phyloP scores from a whole-genome alignment of 176 grass and related monocot species.

The Paspalum vaginatum region DNA sequence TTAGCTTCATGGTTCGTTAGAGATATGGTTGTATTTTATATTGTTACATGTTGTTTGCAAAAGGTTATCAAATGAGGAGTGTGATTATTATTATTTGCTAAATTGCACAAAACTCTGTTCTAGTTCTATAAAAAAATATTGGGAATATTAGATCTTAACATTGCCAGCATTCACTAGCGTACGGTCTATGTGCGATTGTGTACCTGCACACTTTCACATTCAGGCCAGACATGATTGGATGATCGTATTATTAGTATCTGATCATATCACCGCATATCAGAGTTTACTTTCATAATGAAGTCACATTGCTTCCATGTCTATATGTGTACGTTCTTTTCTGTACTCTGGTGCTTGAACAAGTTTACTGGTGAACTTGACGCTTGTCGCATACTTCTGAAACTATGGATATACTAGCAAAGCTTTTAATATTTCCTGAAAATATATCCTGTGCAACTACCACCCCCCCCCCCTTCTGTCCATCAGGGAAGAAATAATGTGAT shows the following conservation, averaged over 20 bases:
- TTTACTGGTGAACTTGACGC: neutral
- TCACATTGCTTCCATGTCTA: neutral
- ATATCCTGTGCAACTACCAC: no score
- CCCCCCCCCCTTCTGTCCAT: no score
- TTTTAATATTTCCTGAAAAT: neutral
- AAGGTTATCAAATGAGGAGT: neutral
- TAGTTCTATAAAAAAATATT: neutral
- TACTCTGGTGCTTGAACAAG: neutral
- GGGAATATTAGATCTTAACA: neutral
- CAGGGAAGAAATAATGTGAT: neutral
- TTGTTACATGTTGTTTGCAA: neutral
- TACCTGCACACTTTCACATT: neutral
- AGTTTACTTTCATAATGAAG: neutral
- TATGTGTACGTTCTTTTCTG: neutral
- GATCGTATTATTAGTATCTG: neutral
- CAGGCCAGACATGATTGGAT: neutral
- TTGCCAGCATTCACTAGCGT: neutral
- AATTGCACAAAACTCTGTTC: neutral
- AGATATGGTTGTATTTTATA: neutral
- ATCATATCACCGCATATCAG: no score
- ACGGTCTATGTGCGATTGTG: neutral
- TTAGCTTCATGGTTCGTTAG: neutral
- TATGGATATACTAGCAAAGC: neutral
- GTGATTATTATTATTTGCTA: neutral
- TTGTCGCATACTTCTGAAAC: constrained; percentile 1